Base-by-base conservation (phyloP, 257 asterid species). In the Agastache rugosa region DNA sequence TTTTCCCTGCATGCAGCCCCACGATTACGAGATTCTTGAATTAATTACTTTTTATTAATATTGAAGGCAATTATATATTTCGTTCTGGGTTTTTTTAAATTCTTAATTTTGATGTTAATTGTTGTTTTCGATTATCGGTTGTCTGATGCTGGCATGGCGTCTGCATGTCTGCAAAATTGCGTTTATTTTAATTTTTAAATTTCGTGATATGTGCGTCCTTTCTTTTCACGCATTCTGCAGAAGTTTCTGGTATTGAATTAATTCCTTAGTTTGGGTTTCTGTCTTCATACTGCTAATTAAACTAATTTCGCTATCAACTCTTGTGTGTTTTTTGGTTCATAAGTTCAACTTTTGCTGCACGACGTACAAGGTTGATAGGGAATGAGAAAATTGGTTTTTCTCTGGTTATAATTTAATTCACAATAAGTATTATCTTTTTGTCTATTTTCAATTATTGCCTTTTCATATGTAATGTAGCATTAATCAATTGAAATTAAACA, bases 1-100 rank as follows among this genome's bases (percentile, higher is more conserved):
- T 11, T 58, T 22, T 19, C 3, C 76, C 71, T 45, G 60, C 75
- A 47, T 67, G 75, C 77, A 47, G 9, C 23, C 19, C 25, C 44
- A 48, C 20, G 65, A 48, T 39, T 63, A 23, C 47, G 37, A 61
- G 50, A 19, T 48, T 76, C 6, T 17, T 69, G 15, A 77, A 48
- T 41, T 62, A 1, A 48, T 41, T 62, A 0, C 7, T 19, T 70
- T 23, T 23, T n/a, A 8, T 37, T 27, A 11, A 37, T 61, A 48
- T 55, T 62, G 73, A 20, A 50, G 60, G 59, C n/a, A 51, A 44
- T 39, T 62, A 34, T 50, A 65, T 42, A 11, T 53, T 15, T n/a
- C 12, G 45, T 6, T 19, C 35, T 11, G 47, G 35, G 5, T 47
- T 47, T 19, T 64, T 12, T 15, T 42, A 11, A 27, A 15, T 0